Base-by-base conservation (phyloP, 306 rosid genomes). In the Abrus pulchellus region DNA sequence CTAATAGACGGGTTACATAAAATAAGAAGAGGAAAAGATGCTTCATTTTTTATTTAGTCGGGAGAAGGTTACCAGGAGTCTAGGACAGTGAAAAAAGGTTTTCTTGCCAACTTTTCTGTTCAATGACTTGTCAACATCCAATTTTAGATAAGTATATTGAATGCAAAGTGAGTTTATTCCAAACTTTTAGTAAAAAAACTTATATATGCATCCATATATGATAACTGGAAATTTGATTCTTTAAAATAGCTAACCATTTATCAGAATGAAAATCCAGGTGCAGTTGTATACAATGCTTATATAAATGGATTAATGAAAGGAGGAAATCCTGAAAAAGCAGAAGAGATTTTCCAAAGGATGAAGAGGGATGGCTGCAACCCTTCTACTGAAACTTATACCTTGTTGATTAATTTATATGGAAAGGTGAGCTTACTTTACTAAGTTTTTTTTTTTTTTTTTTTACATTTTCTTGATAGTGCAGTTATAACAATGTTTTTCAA, bases 241-340 rank as follows among this genome's bases (percentile, higher is more conserved):
- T 13, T 12, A 53, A 65, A 59, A 40, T 85, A 34, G 52, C 72
- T 82, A 74, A 78, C 67, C 33, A 74, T 63, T 38, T 41, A 59
- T 73, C 38, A 44, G 68, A 68, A 52, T 82, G 56, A 79, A 30
- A 47, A 59, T 14, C 61, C 97, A 94, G 97, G 95, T 82, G 87
- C 96, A 38, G 83, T 88, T 29, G 98, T 93, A 49, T 93, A 90
- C 45, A 83, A 93, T 77, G 98, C 97, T 70, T 93, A 91, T 74
- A 91, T 95, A 69, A 93, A 93, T 72, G 99, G 98, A 61, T 68
- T 95, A 52, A 83, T 91, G 66, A 95, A 93, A 87, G 91, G 89
- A 49, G 88, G 91, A 85, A 88, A 93, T 63, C 80, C 81, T 41
- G 72, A 86, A 62, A 93, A 93, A 85, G 99, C 93, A 38, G 89